Evolutionary conservation across 306 rosid species (phyloP).

Genomic region (Cicer cuneatum): DNA sequence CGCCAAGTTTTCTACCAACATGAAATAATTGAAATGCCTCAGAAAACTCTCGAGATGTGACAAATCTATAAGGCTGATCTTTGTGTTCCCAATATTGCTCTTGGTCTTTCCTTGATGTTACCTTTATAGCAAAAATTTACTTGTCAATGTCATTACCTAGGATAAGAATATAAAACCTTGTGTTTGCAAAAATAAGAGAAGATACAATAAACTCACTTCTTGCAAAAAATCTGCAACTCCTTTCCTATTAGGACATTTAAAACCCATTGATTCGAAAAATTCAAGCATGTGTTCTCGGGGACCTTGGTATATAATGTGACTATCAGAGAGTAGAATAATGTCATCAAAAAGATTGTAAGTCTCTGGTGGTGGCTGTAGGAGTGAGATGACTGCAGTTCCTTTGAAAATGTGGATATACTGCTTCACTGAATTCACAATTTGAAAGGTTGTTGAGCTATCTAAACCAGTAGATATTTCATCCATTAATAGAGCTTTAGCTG

Average conservation of each 20-base stretch:
- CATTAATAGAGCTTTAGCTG: conserved; percentile 65
- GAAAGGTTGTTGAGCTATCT: conserved; percentile 71
- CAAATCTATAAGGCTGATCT: conserved; percentile 59
- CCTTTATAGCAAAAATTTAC: conserved; percentile 42
- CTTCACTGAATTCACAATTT: conserved; percentile 65
- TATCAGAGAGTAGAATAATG: conserved; percentile 64
- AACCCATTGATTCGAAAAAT: conserved; percentile 59
- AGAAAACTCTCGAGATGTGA: conserved; percentile 55
- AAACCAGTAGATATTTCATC: conserved; percentile 73
- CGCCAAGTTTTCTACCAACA: conserved; percentile 48
- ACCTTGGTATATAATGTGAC: conserved; percentile 70
- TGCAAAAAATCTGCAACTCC: conserved; percentile 72
- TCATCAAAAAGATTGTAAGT: conserved; percentile 72
- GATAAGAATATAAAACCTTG: background rate
- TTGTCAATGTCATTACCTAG: background rate
- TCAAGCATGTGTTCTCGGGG: conserved; percentile 57
- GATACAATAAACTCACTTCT: conserved; percentile 50
- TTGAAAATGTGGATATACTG: conserved; percentile 62
- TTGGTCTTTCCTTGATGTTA: conserved; percentile 72
- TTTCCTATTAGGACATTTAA: conserved; percentile 65
- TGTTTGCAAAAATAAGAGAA: conserved; percentile 5
- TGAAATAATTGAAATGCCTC: conserved; percentile 55
- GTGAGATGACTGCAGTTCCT: conserved; percentile 62
- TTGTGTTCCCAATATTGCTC: conserved; percentile 61
- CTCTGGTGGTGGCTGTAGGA: conserved; percentile 74